Conservation (phyloP, 495 filamentous ascomycete species). For the Geopyxis carbonaria region DNA sequence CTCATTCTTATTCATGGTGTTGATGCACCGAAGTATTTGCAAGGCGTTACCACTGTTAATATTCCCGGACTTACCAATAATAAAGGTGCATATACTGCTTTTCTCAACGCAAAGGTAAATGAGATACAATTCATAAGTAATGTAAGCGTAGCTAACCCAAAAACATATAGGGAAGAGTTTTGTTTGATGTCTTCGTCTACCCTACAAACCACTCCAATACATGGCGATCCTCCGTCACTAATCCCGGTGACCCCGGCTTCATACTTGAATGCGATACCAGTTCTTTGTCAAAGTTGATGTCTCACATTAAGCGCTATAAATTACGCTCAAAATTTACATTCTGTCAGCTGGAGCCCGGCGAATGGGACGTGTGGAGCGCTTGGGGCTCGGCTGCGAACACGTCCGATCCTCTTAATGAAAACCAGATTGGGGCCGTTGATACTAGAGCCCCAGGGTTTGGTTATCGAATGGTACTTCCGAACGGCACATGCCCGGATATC, state of each 20-base stretch:
- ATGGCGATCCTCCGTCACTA: constrained; percentile 11
- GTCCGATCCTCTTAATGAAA: constrained; percentile 17
- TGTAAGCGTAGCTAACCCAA: no score
- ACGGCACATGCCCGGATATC: constrained; percentile 5
- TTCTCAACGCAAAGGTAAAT: constrained; percentile 65
- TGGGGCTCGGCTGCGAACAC: constrained; percentile 35
- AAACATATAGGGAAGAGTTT: constrained; percentile 45
- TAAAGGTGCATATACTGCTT: constrained; percentile 53
- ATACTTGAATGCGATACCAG: constrained; percentile 64
- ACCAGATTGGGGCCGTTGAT: constrained; percentile 38
- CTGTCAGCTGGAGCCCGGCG: constrained; percentile 24
- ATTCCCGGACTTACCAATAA: constrained; percentile 31
- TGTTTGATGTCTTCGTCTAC: constrained; percentile 85
- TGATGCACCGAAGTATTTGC: constrained; percentile 69
- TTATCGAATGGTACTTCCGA: constrained; percentile 31
- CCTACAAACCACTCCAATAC: constrained; percentile 27
- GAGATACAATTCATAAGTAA: background rate
- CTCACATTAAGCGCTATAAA: constrained; percentile 67
- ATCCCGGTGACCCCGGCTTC: constrained; percentile 38
- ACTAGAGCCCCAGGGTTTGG: constrained; percentile 54
- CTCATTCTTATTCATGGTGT: constrained; percentile 61
- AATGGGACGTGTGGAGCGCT: constrained; percentile 46
- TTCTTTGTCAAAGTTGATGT: constrained; percentile 41
- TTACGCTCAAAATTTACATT: constrained; percentile 52
- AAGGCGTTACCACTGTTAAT: constrained; percentile 68